Base-by-base conservation (phyloP, 495 filamentous ascomycete genomes). In the Hypoxylon lienhwacheense region DNA sequence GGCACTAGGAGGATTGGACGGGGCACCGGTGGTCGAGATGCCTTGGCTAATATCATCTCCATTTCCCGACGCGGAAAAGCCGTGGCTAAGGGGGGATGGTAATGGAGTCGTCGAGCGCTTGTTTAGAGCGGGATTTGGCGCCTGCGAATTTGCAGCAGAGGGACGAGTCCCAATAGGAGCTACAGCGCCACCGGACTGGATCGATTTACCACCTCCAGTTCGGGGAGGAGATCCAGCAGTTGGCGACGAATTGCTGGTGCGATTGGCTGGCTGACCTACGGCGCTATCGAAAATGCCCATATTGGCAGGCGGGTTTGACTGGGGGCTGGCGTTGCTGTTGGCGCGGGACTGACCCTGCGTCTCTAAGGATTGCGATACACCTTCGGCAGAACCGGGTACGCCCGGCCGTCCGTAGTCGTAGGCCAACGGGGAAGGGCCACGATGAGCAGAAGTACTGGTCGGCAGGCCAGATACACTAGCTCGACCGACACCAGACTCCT, bases 111-210 rank as follows among this genome's bases (percentile, higher is more conserved):
- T 95, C 1, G 90, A 86, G 19, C 90, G 87, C 78, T 95, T 96
- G 76, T 81, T 89, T 60, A 91, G 68, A 11, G 80, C 80, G 10
- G 85, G 76, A 67, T 90, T 92, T 7, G 74, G 66, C 55, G 84
- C 81, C 35, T 67, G 63, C 0, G 61, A 45, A 16, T 63, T 73
- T 32, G 75, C 77, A n/a, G n/a, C n/a, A 17, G 78, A 73, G 0
- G 91, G 93, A 21, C 93, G 85, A 39, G 95, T 96, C 29, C 93
- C 93, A 60, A 98, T 98, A 16, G 93, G 92, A 11, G 91, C 92
- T 14, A 97, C 90, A 14, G 82, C 76, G 24, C 83, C 77, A 33
- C 82, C 79, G 24, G 62, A 58, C 47, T 72, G 73, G 21, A 65
- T 65, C 4, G 72, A 57, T 51, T 83, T 81, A 28, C 78, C 73